These are phyloP conservation scores for Hymenotorrendiella dingleyae DNA, from an alignment of 2,329 filamentous ascomycete species.

Conservation along the genomic window DNA sequence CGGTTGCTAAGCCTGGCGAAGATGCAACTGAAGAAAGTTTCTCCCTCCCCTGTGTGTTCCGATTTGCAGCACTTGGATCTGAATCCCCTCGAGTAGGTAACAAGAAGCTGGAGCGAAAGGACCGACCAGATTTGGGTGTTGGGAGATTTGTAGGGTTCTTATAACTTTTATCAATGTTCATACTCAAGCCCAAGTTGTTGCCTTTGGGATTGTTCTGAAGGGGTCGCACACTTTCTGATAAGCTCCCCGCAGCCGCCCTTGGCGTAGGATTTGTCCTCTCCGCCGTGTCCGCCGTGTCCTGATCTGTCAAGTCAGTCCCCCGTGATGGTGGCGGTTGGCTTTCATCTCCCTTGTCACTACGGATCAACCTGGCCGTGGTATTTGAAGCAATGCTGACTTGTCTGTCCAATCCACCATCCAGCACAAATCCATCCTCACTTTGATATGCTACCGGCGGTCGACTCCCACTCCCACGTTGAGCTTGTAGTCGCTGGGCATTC, in stretches of 20 bases:
- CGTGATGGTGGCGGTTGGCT: conserved; percentile 62
- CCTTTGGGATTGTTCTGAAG: conserved; percentile 38
- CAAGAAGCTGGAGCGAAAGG: conserved; percentile 71
- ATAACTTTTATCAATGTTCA: conserved; percentile 56
- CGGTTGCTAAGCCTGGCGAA: conserved; percentile 58
- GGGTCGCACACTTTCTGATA: conserved; percentile 74
- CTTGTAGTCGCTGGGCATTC: conserved; percentile 92
- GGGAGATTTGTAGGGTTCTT: conserved; percentile 46
- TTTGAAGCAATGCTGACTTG: conserved; percentile 56
- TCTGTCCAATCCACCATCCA: conserved; percentile 44
- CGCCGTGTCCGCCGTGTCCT: conserved; percentile 64
- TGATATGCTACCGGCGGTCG: conserved; percentile 37
- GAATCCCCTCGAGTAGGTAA: conserved; percentile 51
- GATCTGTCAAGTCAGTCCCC: conserved; percentile 75
- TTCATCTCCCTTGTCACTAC: conserved; percentile 38
- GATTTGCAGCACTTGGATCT: conserved; percentile 42
- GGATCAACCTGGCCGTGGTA: conserved; percentile 24
- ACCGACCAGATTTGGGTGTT: conserved; percentile 66
- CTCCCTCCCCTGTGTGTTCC: conserved; percentile 63
- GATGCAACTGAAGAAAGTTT: conserved; percentile 78
- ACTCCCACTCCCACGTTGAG: conserved; percentile 67
- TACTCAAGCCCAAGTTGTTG: conserved; percentile 40
- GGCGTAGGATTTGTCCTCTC: conserved; percentile 69
- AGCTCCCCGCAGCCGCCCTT: conserved; percentile 54
- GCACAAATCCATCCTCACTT: conserved; percentile 38